Conservation (phyloP, 257 asterid genomes). For the Nicotiana tabacum region DNA sequence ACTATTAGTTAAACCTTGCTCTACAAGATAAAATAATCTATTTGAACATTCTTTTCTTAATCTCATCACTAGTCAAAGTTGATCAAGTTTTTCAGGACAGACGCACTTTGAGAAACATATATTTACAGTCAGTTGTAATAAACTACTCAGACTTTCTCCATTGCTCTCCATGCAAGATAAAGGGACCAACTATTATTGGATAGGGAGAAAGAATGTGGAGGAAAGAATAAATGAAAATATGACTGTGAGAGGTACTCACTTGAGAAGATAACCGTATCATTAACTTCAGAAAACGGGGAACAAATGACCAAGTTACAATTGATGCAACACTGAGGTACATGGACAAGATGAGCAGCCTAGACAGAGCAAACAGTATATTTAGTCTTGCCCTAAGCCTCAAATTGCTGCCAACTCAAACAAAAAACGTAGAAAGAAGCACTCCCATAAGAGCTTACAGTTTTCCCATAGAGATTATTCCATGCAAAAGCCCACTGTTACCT, state of each 20-base stretch:
- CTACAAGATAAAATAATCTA: background rate
- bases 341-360: constrained; percentile 67
- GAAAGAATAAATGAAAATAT: background rate
- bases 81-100: background rate
- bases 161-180: background rate
- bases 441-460: constrained; percentile 49
- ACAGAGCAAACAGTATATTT: background rate
- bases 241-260: constrained; percentile 42
- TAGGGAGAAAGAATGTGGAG: background rate
- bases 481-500: constrained; percentile 79
- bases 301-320: constrained; percentile 70
- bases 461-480: constrained; percentile 86
- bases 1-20: background rate
- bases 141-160: background rate
- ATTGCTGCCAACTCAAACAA: background rate
- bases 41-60: background rate
- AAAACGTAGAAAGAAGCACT: background rate
- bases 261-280: constrained; percentile 81
- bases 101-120: background rate
- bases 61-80: background rate
- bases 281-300: constrained; percentile 80
- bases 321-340: constrained; percentile 69
- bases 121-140: background rate
- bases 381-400: background rate
- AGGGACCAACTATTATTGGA: background rate